phyloP scores from a whole-genome alignment of 2,329 filamentous ascomycete species.

The Trichoderma oligosporum region DNA sequence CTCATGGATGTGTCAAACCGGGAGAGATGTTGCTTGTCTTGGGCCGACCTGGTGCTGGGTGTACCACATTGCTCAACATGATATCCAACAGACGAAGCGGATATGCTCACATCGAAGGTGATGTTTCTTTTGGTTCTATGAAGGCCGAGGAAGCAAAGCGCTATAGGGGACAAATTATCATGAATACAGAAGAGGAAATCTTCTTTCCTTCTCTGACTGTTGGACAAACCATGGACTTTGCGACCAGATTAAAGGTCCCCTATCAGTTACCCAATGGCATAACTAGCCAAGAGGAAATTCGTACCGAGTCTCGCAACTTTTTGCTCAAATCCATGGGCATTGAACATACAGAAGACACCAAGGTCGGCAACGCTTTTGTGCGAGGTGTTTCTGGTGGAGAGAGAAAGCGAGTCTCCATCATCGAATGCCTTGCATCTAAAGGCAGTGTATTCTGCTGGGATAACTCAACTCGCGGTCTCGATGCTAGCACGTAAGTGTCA shows the following conservation, averaged over 20 bases:
- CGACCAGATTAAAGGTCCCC: constrained; percentile 57
- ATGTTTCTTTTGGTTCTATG: constrained; percentile 54
- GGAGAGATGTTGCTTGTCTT: constrained; percentile 70
- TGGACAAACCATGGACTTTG: constrained; percentile 67
- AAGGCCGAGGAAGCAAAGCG: constrained; percentile 46
- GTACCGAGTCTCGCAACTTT: constrained; percentile 48
- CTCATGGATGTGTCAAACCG: constrained; percentile 65
- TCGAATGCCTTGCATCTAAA: constrained; percentile 57
- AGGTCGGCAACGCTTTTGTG: constrained; percentile 63
- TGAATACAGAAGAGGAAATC: constrained; percentile 67
- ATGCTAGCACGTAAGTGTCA: constrained; percentile 43
- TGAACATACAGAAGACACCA: constrained; percentile 58
- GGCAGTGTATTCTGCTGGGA: constrained; percentile 64
- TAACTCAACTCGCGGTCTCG: constrained; percentile 62
- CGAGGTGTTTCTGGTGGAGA: constrained; percentile 67
- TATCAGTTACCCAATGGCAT: constrained; percentile 44
- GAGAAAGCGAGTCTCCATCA: constrained; percentile 65
- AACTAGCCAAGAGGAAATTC: constrained; percentile 42
- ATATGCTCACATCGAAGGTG: constrained; percentile 55
- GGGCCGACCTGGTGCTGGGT: constrained; percentile 65
- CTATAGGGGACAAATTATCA: constrained; percentile 57
- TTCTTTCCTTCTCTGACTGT: constrained; percentile 68
- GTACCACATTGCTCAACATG: constrained; percentile 67
- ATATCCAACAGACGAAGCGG: constrained; percentile 61
- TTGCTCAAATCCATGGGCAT: constrained; percentile 56